Percentiles rank a stretch among this genome's conserved stretches.
Conservation (phyloP, 495 filamentous ascomycete species). For the Daldinia childiae region DNA sequence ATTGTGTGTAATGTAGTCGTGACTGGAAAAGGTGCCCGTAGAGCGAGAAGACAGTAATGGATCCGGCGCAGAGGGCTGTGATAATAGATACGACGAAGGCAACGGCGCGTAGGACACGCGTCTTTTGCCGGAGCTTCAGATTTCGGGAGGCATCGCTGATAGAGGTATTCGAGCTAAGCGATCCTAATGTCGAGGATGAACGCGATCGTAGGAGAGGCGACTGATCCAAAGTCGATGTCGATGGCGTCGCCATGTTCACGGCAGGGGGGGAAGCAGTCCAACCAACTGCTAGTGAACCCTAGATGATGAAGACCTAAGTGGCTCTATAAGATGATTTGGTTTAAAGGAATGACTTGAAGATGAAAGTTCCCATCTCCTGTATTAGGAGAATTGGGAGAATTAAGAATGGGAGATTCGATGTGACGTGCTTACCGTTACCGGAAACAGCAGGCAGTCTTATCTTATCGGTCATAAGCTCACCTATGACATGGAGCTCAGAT, state of each 20-base stretch:
- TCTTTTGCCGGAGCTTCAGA: conserved; percentile 37
- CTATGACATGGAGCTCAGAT: too few relatives aligned
- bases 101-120: conserved; percentile 46
- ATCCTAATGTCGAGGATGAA: conserved; percentile 49
- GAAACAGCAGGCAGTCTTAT: conserved; percentile 25
- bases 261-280: conserved; percentile 5
- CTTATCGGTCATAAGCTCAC: conserved; percentile 22
- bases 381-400: not conserved
- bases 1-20: conserved; percentile 83
- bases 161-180: conserved; percentile 48
- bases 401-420: conserved; percentile 6
- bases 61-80: conserved; percentile 77
- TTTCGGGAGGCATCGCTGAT: conserved; percentile 47
- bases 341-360: conserved; percentile 19
- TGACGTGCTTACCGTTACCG: conserved; percentile 20
- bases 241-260: conserved; percentile 31
- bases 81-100: conserved; percentile 55
- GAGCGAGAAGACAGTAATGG: conserved; percentile 86
- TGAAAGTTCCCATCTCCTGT: conserved; percentile 20
- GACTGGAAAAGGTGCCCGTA: conserved; percentile 90
- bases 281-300: conserved; percentile 18
- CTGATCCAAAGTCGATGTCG: conserved; percentile 33
- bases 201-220: conserved; percentile 46
- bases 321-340: not conserved
- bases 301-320: not conserved